Evolutionary conservation across 1,139 yeast species (phyloP).

Genomic region (Kodamaea fungicola): DNA sequence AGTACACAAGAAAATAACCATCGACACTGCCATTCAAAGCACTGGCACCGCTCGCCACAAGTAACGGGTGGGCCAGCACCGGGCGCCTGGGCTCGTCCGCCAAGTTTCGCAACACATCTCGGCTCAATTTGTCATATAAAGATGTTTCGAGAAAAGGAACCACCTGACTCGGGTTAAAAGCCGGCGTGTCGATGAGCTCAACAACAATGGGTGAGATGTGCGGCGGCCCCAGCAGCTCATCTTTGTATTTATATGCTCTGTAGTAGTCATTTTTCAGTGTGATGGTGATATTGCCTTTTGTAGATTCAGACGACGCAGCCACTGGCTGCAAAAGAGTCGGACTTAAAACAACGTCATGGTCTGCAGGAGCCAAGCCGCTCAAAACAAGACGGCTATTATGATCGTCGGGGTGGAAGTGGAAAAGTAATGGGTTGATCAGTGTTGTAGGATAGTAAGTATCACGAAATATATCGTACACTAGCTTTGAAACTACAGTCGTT

Average conservation of each 20-base stretch:
- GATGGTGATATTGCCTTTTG: conserved; percentile 7
- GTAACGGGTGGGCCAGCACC: conserved; percentile 61
- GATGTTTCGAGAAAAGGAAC: conserved; percentile 77
- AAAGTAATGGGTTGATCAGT: conserved; percentile 50
- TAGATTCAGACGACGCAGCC: conserved; percentile 2
- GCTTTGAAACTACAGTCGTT: conserved; percentile 48
- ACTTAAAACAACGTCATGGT: conserved; percentile 20
- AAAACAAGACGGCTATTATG: conserved; percentile 39
- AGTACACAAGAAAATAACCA: conserved; percentile 67
- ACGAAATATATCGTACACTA: conserved; percentile 44
- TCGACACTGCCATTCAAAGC: conserved; percentile 72
- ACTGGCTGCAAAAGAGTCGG: conserved; percentile 27
- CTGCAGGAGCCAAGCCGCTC: conserved; percentile 27
- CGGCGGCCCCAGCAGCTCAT: conserved; percentile 34
- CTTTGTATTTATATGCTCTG: conserved; percentile 15
- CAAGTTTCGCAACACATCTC: conserved; percentile 54
- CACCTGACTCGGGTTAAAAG: conserved; percentile 58
- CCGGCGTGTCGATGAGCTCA: conserved; percentile 72
- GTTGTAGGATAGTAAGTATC: conserved; percentile 69
- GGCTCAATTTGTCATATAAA: conserved; percentile 56
- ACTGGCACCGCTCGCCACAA: conserved; percentile 76
- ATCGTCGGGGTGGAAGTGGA: conserved; percentile 48
- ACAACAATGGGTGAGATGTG: conserved; percentile 55
- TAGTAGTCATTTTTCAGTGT: conserved; percentile 23
- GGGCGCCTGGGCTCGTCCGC: conserved; percentile 65